Base-by-base conservation (phyloP, 495 filamentous ascomycete species). In the Astrothelium macrocarpum region DNA sequence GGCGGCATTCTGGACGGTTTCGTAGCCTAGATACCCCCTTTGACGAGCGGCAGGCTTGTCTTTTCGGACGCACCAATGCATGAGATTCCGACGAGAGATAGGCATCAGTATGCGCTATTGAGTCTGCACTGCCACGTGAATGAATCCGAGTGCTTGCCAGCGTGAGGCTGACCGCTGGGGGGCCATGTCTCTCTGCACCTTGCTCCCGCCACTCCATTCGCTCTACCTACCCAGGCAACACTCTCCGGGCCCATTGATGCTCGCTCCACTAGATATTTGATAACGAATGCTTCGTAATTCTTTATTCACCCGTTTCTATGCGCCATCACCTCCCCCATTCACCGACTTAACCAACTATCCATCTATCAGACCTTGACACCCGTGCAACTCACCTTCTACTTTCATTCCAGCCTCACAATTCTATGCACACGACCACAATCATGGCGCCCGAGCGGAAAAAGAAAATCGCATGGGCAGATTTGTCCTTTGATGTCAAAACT, bases 401-500 rank as follows among this genome's bases (percentile, higher is more conserved):
- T 5, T 49, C 45, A 12, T n/a, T 18, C 11, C n/a, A 12, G 45
- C 11, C 10, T 5, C 5, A 18, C 45, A 18, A 5, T 20, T 20
- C 45, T 5, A 20, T n/a, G 45, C n/a, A 16, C 45, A 20, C 45
- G 45, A 49, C 45, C 10, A 20, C n/a, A 49, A 49, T 20, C 45
- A 49, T 49, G 45, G 45, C n/a, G 10, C n/a, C 45, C 5, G 45
- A 49, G 23, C 5, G 45, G 5, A 49, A 49, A 20, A 20, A 20
- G 5, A 49, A 49, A n/a, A 20, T 49, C 20, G 42, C 43, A 20
- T 69, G 66, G 32, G 58, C 49, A 20, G 72, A 75, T 63, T 66
- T 77, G n/a, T 64, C 68, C 18, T 68, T 67, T 14, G 75, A 76
- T 32, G 65, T 77, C 67, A 74, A 77, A 66, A 70, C 68, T 0